Evolutionary conservation across 2,329 filamentous ascomycete species (phyloP).

Genomic region (Chaetomium sp.): DNA sequence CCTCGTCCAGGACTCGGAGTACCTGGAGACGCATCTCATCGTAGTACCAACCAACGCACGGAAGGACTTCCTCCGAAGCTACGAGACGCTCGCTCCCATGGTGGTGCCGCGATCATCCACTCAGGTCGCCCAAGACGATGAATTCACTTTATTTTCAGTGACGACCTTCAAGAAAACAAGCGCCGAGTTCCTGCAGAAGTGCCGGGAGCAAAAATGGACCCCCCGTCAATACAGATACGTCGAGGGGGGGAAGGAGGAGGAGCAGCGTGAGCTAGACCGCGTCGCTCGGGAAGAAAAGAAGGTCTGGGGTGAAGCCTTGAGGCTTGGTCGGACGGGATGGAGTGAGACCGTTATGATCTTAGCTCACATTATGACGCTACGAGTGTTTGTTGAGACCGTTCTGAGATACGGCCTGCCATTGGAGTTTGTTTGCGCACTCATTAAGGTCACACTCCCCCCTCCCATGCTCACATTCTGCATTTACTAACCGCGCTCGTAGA

Average conservation of each 20-base stretch:
- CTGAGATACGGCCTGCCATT: slow-evolving; percentile 87
- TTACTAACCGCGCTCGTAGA: slow-evolving; percentile 43
- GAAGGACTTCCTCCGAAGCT: slow-evolving; percentile 83
- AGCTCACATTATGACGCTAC: slow-evolving; percentile 82
- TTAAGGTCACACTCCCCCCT: slow-evolving; percentile 58
- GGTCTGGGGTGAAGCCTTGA: slow-evolving; percentile 84
- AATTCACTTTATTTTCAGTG: slow-evolving; percentile 82
- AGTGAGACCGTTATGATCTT: slow-evolving; percentile 94
- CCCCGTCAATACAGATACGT: slow-evolving; percentile 91
- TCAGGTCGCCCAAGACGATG: slow-evolving; percentile 76
- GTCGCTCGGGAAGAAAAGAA: slow-evolving; percentile 81
- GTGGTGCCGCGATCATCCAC: slow-evolving; percentile 84
- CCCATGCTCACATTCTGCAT: not conserved
- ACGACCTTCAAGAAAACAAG: slow-evolving; percentile 91
- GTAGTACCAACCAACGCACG: slow-evolving; percentile 73
- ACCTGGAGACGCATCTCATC: slow-evolving; percentile 90
- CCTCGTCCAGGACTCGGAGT: slow-evolving; percentile 85
- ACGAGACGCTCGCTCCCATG: slow-evolving; percentile 85
- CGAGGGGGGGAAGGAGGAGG: slow-evolving; percentile 82
- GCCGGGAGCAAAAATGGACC: slow-evolving; percentile 87
- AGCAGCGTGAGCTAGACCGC: slow-evolving; percentile 77
- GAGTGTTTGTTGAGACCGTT: slow-evolving; percentile 98
- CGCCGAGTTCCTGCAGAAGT: slow-evolving; percentile 84
- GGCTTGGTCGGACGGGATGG: slow-evolving; percentile 85
- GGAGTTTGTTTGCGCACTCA: slow-evolving; percentile 76